Conservation (phyloP, 2,329 filamentous ascomycete genomes). For the Lecanicillium sp. region DNA sequence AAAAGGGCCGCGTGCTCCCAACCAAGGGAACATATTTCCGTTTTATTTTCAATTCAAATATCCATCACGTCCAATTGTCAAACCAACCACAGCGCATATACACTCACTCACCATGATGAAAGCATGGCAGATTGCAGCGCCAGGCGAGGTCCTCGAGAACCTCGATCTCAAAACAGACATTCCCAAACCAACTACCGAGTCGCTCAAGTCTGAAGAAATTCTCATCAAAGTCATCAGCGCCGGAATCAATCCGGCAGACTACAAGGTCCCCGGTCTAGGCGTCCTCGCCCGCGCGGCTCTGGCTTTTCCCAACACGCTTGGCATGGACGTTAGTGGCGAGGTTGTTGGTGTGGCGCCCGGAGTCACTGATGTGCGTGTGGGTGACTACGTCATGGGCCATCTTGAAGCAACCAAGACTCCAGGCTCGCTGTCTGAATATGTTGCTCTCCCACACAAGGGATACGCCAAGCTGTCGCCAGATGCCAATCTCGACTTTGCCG, state of each 20-base stretch:
- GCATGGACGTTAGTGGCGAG: constrained; percentile 43
- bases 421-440: constrained; percentile 36
- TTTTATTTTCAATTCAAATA: no score
- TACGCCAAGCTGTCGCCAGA: constrained; percentile 30
- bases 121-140: constrained; percentile 12
- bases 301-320: constrained; percentile 32
- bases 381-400: constrained; percentile 36
- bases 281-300: constrained; percentile 23
- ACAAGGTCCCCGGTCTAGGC: constrained; percentile 36
- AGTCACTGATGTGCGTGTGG: constrained; percentile 22
- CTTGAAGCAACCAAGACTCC: constrained; percentile 18
- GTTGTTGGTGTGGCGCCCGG: constrained; percentile 27
- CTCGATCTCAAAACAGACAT: constrained; percentile 14
- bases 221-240: constrained; percentile 35
- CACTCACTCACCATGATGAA: constrained; percentile 9
- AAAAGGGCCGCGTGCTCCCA: no score
- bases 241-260: constrained; percentile 40
- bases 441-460: constrained; percentile 22
- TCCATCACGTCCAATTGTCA: no score
- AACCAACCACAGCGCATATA: no score
- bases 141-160: constrained; percentile 16
- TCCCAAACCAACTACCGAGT: constrained; percentile 12
- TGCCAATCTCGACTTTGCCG: constrained; percentile 31
- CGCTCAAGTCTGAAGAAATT: constrained; percentile 22
- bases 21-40: no score